Conservation (phyloP, 805 yeast species). For the Metschnikowia dekortorum region DNA sequence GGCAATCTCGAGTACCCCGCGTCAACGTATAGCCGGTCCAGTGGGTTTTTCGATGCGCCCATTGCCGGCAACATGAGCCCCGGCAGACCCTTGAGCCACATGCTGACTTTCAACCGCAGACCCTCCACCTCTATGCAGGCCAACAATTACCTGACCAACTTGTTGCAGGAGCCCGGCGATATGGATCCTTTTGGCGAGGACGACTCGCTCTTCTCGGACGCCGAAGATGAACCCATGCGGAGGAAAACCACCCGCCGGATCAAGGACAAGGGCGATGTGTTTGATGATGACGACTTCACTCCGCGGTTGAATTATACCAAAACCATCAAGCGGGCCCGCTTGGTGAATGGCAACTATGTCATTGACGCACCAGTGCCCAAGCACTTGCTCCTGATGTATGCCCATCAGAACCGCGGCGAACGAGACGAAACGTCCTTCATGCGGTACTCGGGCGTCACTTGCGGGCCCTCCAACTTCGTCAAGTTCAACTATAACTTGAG, state of each 20-base stretch:
- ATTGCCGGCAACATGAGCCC: background rate
- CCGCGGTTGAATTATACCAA: constrained; percentile 40
- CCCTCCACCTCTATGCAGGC: constrained; percentile 12
- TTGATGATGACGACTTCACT: constrained; percentile 34
- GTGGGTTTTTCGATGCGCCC: constrained; percentile 5
- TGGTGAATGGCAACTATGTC: constrained; percentile 49
- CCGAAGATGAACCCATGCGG: constrained; percentile 30
- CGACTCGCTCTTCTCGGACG: constrained; percentile 39
- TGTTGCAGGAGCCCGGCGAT: constrained; percentile 35
- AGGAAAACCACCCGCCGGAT: constrained; percentile 21
- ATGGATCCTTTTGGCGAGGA: constrained; percentile 43
- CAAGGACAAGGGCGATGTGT: constrained; percentile 15
- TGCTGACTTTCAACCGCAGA: constrained; percentile 2
- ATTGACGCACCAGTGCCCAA: constrained; percentile 42
- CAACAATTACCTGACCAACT: constrained; percentile 35
- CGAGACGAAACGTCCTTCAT: constrained; percentile 65
- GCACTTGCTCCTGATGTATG: constrained; percentile 33
- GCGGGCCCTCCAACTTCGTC: constrained; percentile 75
- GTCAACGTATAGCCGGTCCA: constrained; percentile 12
- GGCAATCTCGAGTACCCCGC: constrained; percentile 14
- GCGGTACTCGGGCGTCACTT: constrained; percentile 92
- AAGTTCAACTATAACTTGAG: constrained; percentile 69
- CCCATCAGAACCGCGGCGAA: constrained; percentile 9
- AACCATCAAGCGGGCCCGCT: constrained; percentile 44
- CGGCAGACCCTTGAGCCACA: background rate